Evolutionary conservation across 805 yeast species (phyloP).

Genomic region (Metschnikowia santaceciliae): DNA sequence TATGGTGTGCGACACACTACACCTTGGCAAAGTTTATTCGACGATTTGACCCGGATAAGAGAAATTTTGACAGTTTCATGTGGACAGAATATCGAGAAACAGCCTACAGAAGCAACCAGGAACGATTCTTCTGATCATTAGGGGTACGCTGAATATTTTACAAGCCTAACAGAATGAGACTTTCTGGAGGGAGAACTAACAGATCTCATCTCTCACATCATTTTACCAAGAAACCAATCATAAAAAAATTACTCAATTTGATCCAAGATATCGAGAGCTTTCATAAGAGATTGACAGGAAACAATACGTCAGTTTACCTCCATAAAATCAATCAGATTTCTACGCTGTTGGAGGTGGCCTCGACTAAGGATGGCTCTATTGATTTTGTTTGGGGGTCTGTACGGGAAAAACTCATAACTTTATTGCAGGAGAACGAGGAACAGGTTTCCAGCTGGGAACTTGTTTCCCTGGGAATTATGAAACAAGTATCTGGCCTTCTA

Average conservation of each 20-base stretch:
- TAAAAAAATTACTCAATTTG: not conserved
- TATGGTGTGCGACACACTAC: too few species aligned
- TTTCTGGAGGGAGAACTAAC: not conserved
- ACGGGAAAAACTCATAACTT: conserved; percentile 23
- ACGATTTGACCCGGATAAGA: conserved; percentile 35
- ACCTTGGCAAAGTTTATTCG: conserved; percentile 27
- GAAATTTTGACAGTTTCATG: not conserved
- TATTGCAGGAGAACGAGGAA: conserved; percentile 10
- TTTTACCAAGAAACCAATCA: not conserved
- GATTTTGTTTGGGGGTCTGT: conserved; percentile 22
- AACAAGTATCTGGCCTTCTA: conserved; percentile 16
- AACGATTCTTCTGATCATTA: too few species aligned
- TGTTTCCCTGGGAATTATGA: conserved; percentile 61
- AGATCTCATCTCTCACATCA: not conserved
- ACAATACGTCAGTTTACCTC: not conserved
- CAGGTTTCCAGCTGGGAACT: conserved; percentile 71
- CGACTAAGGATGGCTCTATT: not conserved
- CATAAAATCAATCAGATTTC: not conserved
- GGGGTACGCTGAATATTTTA: too few species aligned
- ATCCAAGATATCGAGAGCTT: not conserved
- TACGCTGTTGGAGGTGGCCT: not conserved
- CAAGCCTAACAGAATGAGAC: not conserved
- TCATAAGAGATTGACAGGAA: not conserved
- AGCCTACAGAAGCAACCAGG: not conserved
- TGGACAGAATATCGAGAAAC: not conserved